phyloP scores from a whole-genome alignment of 2,329 filamentous ascomycete species.

The Colletotrichum musae region DNA sequence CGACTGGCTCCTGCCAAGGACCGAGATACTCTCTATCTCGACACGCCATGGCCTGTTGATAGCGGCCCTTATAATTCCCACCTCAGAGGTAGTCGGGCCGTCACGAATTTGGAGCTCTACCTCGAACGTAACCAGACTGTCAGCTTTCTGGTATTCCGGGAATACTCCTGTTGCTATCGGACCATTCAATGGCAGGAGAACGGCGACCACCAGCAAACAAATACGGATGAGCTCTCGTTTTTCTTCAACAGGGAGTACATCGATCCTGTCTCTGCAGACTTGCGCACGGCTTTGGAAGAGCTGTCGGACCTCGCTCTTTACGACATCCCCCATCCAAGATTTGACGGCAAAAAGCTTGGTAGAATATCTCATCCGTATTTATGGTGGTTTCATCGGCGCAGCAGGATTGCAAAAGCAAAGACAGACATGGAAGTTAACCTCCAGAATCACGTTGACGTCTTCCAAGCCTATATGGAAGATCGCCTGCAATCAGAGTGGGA shows the following conservation, averaged over 20 bases:
- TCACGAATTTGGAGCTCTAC: not conserved
- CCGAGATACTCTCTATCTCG: not conserved
- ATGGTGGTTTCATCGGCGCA: slow-evolving; percentile 3
- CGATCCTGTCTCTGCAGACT: not conserved
- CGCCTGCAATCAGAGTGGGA: not conserved
- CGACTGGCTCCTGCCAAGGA: not conserved
- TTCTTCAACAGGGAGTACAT: not conserved
- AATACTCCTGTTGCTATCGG: not conserved
- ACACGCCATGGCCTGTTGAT: not conserved
- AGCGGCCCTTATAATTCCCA: not conserved
- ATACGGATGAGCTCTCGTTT: not conserved
- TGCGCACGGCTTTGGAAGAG: not conserved
- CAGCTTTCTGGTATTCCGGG: not conserved
- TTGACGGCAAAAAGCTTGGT: too few relatives aligned
- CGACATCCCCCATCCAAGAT: too few relatives aligned
- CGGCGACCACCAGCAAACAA: not conserved
- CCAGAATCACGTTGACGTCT: not conserved
- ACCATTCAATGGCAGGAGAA: fast-evolving
- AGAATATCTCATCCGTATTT: slow-evolving; percentile 3
- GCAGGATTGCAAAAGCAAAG: too few relatives aligned
- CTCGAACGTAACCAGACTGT: slow-evolving; percentile 8
- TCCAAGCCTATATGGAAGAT: not conserved
- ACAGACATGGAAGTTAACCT: too few relatives aligned
- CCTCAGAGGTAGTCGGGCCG: not conserved
- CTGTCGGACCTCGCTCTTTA: too few relatives aligned